Evolutionary conservation across 257 asterid species (phyloP), one percentile per base, ranked within the genome.

Genomic region (Galeopsis tetrahit): DNA sequence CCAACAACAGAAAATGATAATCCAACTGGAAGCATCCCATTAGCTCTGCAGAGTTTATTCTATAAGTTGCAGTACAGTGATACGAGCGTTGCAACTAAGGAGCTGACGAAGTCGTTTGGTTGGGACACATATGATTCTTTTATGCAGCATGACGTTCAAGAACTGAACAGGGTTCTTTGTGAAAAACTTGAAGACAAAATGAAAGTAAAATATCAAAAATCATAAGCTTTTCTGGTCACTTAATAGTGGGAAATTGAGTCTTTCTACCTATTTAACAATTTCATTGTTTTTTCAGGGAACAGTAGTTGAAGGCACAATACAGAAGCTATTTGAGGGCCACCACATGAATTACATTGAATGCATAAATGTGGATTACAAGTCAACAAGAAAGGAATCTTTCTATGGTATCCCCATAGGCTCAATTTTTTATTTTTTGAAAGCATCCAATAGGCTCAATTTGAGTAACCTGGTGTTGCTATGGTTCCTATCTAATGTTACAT

Each of bases 141-240:
- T 82, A 83, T 90, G 96, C 96, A 88, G 80, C 96, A 88, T 81
- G 96, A 90, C 43, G 96, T 86, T 71, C 96, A 90, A 88, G 96
- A 90, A 75, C 93, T 90, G 73, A 90, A 90, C 76, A 81, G 97
- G 77, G 95, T 88, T 69, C 90, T 90, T 9, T 90, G 93, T 68
- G 97, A 90, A 83, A 90, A 86, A 79, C 97, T 88, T 65, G 97
- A 90, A 85, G 95, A 90, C 81, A 88, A 90, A 82, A 90, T 90
- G 97, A 90, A 90, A 85, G 97, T 90, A 79, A 68, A 32, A 51
- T 32, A 53, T 43, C 64, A 6, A 69, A 70, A 56, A 34, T 13
- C 80, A 13, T 60, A 52, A 51, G 35, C 63, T 15, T 65, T 69
- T 70, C 70, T 66, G 40, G 13, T 44, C 42, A 46, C 70, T 68